Percentiles rank a stretch among this genome's conserved stretches.
Evolutionary conservation across 1,284 basidiomycete genomes (phyloP).

Genomic region (Ganoderma meredithae): DNA sequence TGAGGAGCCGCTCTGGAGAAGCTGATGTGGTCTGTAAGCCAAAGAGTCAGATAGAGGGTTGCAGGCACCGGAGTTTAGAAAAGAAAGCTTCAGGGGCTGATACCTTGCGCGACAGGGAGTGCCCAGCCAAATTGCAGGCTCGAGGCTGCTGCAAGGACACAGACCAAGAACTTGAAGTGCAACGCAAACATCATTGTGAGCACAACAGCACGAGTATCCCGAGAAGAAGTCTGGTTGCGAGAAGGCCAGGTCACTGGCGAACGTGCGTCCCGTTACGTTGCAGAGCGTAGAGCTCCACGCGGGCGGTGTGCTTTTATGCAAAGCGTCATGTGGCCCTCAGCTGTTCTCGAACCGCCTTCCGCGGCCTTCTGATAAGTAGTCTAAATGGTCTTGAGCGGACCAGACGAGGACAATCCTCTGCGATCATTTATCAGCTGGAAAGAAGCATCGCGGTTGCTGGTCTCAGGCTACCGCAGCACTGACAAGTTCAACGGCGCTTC

Average conservation of each 20-base stretch:
- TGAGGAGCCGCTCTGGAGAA: neutral
- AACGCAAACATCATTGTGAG: neutral
- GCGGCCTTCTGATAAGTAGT: neutral
- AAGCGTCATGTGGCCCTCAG: neutral
- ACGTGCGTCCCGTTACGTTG: conserved; percentile 14
- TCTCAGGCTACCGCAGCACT: too few species aligned
- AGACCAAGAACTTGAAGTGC: neutral
- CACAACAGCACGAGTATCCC: neutral
- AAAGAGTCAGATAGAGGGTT: neutral
- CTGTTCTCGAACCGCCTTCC: neutral
- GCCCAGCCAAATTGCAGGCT: conserved; percentile 2
- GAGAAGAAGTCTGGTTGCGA: neutral
- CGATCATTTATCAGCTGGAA: too few species aligned
- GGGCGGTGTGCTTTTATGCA: neutral
- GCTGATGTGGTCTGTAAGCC: neutral
- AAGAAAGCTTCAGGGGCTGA: too few species aligned
- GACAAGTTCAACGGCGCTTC: too few species aligned
- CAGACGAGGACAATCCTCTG: too few species aligned
- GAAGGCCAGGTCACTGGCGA: neutral
- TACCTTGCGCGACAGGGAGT: conserved; percentile 22
- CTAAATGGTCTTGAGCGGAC: too few species aligned
- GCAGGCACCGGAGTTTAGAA: neutral
- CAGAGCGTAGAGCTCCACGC: neutral
- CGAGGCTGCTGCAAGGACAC: neutral
- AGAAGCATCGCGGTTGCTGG: too few species aligned